Evolutionary conservation across 1,284 basidiomycete genomes (phyloP), one percentile per base, ranked within the genome.

Genomic region (Ustilago tritici): DNA sequence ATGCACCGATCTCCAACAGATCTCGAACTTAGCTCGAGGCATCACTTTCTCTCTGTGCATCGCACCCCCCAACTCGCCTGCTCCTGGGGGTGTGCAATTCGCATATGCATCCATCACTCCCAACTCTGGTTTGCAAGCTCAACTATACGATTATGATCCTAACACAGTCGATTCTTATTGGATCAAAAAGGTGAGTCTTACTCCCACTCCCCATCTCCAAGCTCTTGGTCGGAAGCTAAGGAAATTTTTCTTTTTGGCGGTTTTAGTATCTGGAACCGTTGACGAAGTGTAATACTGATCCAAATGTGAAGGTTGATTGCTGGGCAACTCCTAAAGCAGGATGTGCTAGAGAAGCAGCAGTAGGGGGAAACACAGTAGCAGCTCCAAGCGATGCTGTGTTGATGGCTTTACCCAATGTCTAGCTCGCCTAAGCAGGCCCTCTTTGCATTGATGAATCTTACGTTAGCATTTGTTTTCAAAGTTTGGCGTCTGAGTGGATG

Each of bases 11-110:
- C 36, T 43, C 9, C 23, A 43, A n/a, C 1, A n/a, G 11, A 15
- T 54, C 10, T 63, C 56, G n/a, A 64, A 69, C 46, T 19, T 58
- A 4, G 52, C 46, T 2, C 43, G 67, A 1, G 67, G 67, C 2
- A 63, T 69, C n/a, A 41, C 19, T 4, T 64, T 69, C n/a, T 6
- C 46, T 8, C 12, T 4, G 19, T 63, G 61, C n/a, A 28, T 3
- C 23, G 23, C 15, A 41, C 36, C 50, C 49, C 8, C 14, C 19
- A 5, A 28, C 23, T 28, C 23, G 23, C n/a, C 35, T 31, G 4
- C 59, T 17, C 32, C 54, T 0, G 14, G 31, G 6, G 49, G 41
- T 2, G 7, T 19, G 17, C 10, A 46, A 5, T 40, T 38, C 46
- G 65, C 59, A 9, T 31, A 19, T 1, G 66, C 58, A 7, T 60